Evolutionary conservation across 2,329 filamentous ascomycete genomes (phyloP).

Genomic region (Aspergillus puulaauensis): DNA sequence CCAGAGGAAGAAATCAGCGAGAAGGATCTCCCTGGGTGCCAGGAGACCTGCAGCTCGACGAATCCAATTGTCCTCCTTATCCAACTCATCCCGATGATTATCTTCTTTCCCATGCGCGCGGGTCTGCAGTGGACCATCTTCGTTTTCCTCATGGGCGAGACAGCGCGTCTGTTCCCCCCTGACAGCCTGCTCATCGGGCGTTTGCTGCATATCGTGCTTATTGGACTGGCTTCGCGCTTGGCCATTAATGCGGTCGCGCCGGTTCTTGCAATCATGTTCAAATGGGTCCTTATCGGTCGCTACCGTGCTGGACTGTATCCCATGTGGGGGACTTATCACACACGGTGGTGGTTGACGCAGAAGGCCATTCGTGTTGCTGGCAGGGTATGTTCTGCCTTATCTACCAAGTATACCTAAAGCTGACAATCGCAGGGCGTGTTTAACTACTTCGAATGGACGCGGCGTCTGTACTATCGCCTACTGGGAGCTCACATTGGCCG

Average conservation of each 20-base stretch:
- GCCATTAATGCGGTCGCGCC: constrained; percentile 45
- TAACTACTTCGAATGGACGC: constrained; percentile 30
- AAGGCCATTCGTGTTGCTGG: constrained; percentile 54
- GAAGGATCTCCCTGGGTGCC: constrained; percentile 29
- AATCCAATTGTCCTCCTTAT: constrained; percentile 50
- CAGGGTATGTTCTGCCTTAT: constrained; percentile 24
- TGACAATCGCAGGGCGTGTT: neutral
- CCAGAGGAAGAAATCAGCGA: neutral
- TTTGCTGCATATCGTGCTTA: constrained; percentile 50
- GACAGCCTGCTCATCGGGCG: constrained; percentile 45
- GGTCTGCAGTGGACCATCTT: constrained; percentile 56
- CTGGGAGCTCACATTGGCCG: constrained; percentile 56
- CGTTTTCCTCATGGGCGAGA: constrained; percentile 44
- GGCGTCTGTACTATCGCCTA: constrained; percentile 50
- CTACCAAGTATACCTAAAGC: neutral
- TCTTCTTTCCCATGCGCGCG: constrained; percentile 53
- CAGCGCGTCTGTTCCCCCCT: constrained; percentile 39
- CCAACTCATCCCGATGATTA: constrained; percentile 51
- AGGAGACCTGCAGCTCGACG: constrained; percentile 44
- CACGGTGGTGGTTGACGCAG: constrained; percentile 59
- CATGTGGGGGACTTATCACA: constrained; percentile 61
- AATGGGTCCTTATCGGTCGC: constrained; percentile 57
- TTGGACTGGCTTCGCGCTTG: constrained; percentile 45
- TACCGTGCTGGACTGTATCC: constrained; percentile 56
- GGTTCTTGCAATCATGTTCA: constrained; percentile 50